Base-by-base conservation (phyloP, 768 basidiomycete species). In the Xerocomellus intermedius region DNA sequence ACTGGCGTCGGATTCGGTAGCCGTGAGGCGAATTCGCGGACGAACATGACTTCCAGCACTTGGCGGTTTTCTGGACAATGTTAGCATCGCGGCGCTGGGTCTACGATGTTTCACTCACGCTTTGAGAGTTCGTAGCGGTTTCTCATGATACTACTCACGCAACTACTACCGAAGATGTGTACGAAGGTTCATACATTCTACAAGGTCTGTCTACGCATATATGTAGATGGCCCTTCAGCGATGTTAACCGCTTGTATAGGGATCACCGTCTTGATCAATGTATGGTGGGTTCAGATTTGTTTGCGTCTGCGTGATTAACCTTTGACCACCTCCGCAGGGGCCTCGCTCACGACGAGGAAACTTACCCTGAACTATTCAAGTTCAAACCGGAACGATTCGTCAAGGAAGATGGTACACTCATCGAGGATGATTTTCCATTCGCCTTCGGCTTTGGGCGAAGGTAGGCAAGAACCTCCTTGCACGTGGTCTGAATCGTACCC, bases 361-460 rank as follows among this genome's bases (percentile, higher is more conserved):
- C 69, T 5, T 82, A 77, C 50, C 56, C 68, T 2, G 60, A 78
- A 39, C 77, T 81, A 5, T 61, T 72, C 7, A 58, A 60, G 12
- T 82, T 79, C 60, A 57, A 61, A 1, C 81, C 79, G 12, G 73
- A 74, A 19, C 69, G 79, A 13, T 81, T 73, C 43, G 2, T 69
- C 1, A 58, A 43, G 28, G 50, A 56, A 13, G 53, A 69, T 42
- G 68, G 57, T 17, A 48, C 55, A 5, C 56, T 61, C 26, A 50
- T n/a, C 7, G 55, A 54, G 8, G 35, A 19, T 7, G 56, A 58
- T 2, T n/a, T 2, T 32, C 37, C 60, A 4, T 48, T 59, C n/a
- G 37, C 51, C 7, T 68, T 68, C 13, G 68, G 65, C n/a, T 65
- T 61, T 12, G 65, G 68, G 38, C 58, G 67, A 57, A 67, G 67